Evolutionary conservation across 2,329 filamentous ascomycete species (phyloP), one percentile per base, ranked within the genome.

Genomic region (Claviceps arundinis): DNA sequence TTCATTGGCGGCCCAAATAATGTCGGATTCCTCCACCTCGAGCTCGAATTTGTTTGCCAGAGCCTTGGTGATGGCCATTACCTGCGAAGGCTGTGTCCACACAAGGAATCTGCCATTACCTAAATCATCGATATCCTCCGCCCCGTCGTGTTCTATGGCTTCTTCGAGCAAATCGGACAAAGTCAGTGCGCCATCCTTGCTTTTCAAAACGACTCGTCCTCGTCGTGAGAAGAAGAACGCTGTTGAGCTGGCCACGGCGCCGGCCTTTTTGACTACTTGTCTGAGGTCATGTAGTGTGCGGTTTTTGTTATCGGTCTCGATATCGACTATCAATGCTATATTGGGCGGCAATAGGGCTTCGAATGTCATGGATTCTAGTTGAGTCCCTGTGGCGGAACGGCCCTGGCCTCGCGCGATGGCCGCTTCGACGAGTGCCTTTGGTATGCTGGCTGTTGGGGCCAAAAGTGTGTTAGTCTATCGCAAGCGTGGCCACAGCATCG

Each of bases 321-420:
- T 82, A 60, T 96, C 89, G 62, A 95, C 78, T 11, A 97, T 82
- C 5, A 91, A 73, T 11, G 87, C 89, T 1, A 89, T 78, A 37
- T 84, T 81, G 2, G 84, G 80, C 2, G 87, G 86, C 55, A 94
- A 70, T 58, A 96, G 85, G 26, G 82, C 83, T 72, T 97, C 91
- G 50, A 95, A 75, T 1, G 82, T 85, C 50, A 93, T 67, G 37
- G 72, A 73, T 64, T 96, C 90, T n/a, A 97, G 79, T 14, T 81
- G 75, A 16, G 79, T 78, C 50, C 93, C 93, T 5, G 78, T 78
- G 1, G 81, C 70, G 24, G 89, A 90, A 57, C 84, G 78, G 43
- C 93, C 91, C 65, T 96, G 90, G 1, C 93, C 93, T 47, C 89
- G 83, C 14, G 89, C 87, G 58, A 98, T 84, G 51, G 93, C 89